A percentile compares a stretch with the other conserved stretches of the same genome.
Conservation (phyloP, 2,329 filamentous ascomycete genomes). For the Aspergillus texensis region DNA sequence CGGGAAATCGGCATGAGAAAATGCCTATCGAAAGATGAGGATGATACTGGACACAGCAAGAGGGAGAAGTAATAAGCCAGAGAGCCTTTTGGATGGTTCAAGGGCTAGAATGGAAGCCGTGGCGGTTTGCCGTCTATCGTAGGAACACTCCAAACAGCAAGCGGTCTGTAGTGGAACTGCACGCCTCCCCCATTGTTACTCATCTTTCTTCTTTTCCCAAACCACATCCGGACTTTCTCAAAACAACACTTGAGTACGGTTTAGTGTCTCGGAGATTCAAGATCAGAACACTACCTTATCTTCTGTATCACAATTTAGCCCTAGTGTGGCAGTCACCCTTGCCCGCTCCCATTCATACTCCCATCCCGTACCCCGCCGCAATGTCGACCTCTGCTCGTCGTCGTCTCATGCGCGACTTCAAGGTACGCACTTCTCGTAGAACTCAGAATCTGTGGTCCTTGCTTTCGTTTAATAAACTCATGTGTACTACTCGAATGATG, state of each 20-base stretch:
- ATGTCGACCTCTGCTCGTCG: constrained; percentile 95
- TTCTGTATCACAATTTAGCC: background rate
- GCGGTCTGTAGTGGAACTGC: constrained; percentile 2
- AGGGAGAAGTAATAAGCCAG: background rate
- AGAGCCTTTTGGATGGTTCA: background rate
- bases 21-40: background rate
- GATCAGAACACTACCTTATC: background rate
- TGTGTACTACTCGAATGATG: background rate
- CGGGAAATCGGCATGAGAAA: background rate
- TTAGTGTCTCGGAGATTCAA: background rate
- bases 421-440: constrained; percentile 61
- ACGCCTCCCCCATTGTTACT: constrained; percentile 1
- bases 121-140: background rate
- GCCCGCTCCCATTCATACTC: background rate
- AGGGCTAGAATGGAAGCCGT: background rate
- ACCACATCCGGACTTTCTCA: background rate
- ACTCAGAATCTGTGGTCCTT: constrained; percentile 4
- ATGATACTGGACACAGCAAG: background rate
- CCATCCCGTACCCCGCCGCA: constrained; percentile 28
- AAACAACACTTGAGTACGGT: background rate
- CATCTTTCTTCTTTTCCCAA: constrained; percentile 5
- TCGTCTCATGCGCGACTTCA: constrained; percentile 98
- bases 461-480: background rate
- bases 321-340: background rate
- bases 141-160: background rate